A percentile compares a stretch with the other conserved stretches of the same genome.
These are phyloP conservation scores for Linum usitatissimum DNA, from an alignment of 345 rosid species.

Conservation along the genomic window DNA sequence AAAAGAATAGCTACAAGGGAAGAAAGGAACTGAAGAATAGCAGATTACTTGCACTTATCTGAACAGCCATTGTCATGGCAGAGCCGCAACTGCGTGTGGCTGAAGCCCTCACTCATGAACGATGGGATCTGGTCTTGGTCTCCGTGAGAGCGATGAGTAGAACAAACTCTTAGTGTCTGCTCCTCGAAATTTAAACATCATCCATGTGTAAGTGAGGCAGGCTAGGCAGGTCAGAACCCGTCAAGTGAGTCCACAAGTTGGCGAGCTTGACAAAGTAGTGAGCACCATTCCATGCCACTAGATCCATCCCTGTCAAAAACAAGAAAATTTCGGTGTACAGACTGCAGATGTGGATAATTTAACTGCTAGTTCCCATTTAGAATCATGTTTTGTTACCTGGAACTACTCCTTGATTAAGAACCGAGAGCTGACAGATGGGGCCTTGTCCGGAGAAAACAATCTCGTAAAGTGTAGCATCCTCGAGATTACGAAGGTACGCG, in stretches of 20 bases:
- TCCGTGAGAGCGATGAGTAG: background rate
- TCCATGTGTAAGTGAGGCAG: constrained; percentile 24
- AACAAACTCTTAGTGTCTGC: background rate
- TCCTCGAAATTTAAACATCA: background rate
- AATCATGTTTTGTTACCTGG: constrained; percentile 38
- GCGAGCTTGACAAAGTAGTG: constrained; percentile 53
- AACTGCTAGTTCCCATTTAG: too few relatives aligned
- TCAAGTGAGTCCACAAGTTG: constrained; percentile 77
- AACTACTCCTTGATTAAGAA: constrained; percentile 28
- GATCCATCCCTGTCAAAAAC: constrained; percentile 42
- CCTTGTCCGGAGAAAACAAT: constrained; percentile 37
- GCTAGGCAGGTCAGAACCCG: constrained; percentile 45
- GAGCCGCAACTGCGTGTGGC: too few relatives aligned
- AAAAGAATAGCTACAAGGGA: too few relatives aligned
- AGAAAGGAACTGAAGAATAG: too few relatives aligned
- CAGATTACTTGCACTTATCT: too few relatives aligned
- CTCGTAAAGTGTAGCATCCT: constrained; percentile 29
- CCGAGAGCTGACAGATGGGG: constrained; percentile 48
- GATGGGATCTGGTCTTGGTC: background rate
- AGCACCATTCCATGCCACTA: constrained; percentile 47
- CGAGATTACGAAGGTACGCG: constrained; percentile 31
- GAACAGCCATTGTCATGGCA: too few relatives aligned
- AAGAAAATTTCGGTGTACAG: background rate
- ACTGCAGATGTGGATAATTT: too few relatives aligned
- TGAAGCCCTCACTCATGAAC: too few relatives aligned